Evolutionary conservation across 441 rosid species (phyloP).

Genomic region (Syzygium syzygioides): DNA sequence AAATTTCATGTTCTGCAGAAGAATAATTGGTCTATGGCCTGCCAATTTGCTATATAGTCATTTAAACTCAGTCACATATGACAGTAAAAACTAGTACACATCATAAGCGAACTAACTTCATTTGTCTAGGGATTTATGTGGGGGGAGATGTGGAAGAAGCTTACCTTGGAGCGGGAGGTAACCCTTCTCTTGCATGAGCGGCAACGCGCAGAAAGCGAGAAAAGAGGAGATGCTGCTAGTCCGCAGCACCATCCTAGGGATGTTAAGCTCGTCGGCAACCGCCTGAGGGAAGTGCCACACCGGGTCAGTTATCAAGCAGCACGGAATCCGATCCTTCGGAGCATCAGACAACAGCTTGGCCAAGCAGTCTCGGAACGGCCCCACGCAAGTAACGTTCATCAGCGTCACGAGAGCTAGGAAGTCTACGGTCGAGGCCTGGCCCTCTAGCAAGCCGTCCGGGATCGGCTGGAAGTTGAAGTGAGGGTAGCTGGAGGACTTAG

Average conservation of each 20-base stretch:
- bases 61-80: not conserved
- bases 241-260: not conserved
- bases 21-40: not conserved
- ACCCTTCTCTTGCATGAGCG: not conserved
- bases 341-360: not conserved
- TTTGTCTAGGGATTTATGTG: not conserved
- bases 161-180: conserved; percentile 1
- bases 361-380: conserved; percentile 39
- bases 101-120: not conserved
- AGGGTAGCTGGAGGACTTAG: not conserved
- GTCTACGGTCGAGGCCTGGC: not conserved
- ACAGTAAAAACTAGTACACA: not conserved
- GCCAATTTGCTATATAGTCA: not conserved
- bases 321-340: not conserved
- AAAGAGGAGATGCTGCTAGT: not conserved
- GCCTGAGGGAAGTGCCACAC: not conserved
- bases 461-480: not conserved
- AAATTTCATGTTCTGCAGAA: not conserved
- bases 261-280: not conserved
- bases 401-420: conserved; percentile 17
- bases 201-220: not conserved
- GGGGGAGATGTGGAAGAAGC: not conserved
- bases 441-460: not conserved
- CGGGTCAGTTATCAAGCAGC: not conserved
- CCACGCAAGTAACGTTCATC: conserved; percentile 34